Base-by-base conservation (phyloP, 352 stramenopile species). In the Aphanomyces astaci region DNA sequence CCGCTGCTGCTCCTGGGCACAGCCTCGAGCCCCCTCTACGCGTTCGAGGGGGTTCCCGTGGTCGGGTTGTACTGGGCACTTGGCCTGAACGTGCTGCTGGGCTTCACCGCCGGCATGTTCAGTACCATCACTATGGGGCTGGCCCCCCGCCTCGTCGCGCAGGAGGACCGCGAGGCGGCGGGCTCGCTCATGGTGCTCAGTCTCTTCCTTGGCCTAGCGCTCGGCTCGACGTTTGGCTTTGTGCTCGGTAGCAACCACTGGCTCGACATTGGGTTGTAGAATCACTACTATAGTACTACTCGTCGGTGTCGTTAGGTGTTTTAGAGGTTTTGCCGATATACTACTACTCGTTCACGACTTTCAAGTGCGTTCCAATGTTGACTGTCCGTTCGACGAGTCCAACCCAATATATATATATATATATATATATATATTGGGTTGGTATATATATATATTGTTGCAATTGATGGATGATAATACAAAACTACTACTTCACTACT, bases 81-180 rank as follows among this genome's bases (percentile, higher is more conserved):
- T 1, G 17, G 72, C 10, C 59, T 87, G 57, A 88, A 81, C 71
- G 76, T 81, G 4, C 4, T 72, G 33, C 79, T 90, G 32, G 76
- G 79, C 7, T 33, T 90, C 13, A 72, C 76, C 31, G 82, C 80
- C 27, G 79, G 80, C 9, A 66, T 90, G 51, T 67, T 88, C 45
- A 83, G 71, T 13, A 90, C 80, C 3, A 73, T 90, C 30, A 90
- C 82, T 0, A 88, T 87, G 79, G 78, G 82, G 24, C 66, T 78
- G 4, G 82, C 75, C 1, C 79, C 80, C 7, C 77, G 76, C 25
- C 40, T 89, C 17, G 66, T 88, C 3, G 74, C 78, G 4, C 76
- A 76, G 9, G 71, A 87, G 31, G 80, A 88, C 71, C 76, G 79
- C 24, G 78, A 86, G 65, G 76, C 76, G 9, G 82, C 74, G n/a